These are phyloP conservation scores for Pouteria glomerata DNA, from an alignment of 148 eudicot genomes.

Conservation along the genomic window DNA sequence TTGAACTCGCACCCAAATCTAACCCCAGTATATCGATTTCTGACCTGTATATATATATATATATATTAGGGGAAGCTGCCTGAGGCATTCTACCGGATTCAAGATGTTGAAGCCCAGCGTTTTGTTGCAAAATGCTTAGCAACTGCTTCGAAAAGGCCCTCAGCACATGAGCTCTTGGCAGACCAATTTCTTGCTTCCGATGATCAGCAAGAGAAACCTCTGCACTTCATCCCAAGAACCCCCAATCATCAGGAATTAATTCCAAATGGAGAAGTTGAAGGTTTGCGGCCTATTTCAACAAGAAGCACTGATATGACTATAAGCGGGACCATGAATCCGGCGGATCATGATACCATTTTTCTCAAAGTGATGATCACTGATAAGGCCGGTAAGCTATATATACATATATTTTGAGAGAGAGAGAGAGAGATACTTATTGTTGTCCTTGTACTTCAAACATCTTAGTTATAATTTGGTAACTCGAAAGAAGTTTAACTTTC, in stretches of 20 bases:
- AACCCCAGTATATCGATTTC: background rate
- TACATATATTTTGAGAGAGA: background rate
- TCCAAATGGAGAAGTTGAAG: conserved; percentile 13
- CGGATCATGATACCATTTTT: conserved; percentile 52
- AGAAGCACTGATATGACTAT: conserved; percentile 64
- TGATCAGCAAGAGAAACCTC: conserved; percentile 11
- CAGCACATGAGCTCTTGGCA: conserved; percentile 53
- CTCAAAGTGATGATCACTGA: conserved; percentile 66
- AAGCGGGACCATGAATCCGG: conserved; percentile 61
- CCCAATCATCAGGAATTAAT: conserved; percentile 17
- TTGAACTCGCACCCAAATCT: no score
- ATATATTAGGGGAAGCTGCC: conserved; percentile 78
- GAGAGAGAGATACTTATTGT: no score
- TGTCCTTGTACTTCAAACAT: no score
- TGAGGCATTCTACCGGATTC: conserved; percentile 48
- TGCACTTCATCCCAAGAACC: conserved; percentile 6
- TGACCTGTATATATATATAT: no score
- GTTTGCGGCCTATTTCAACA: conserved; percentile 19
- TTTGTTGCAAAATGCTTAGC: conserved; percentile 71
- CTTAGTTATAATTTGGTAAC: no score
- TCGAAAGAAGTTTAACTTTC: no score
- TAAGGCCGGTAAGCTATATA: conserved; percentile 38
- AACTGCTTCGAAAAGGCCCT: conserved; percentile 53
- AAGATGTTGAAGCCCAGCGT: conserved; percentile 50
- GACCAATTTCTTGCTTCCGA: conserved; percentile 67